Conservation (phyloP, 192 early-diverging fungal species). For the Coemansia sp. region DNA sequence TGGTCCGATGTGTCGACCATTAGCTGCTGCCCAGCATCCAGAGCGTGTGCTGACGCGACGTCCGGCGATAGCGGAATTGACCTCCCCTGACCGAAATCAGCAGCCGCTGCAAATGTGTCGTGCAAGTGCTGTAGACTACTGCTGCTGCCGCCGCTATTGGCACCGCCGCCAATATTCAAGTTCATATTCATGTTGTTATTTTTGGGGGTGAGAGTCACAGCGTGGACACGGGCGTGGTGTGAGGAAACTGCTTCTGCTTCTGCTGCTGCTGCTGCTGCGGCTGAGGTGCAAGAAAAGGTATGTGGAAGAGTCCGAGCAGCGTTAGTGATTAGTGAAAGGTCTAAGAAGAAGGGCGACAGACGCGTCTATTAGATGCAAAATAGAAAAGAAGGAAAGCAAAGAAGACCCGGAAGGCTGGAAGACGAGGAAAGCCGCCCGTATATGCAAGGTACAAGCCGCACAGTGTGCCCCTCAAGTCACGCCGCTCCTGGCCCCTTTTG, state of each 20-base stretch:
- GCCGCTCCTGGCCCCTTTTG: neutral
- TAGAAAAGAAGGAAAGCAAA: neutral
- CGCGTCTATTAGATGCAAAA: slow-evolving; percentile 14
- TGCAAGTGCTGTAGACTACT: slow-evolving; percentile 48
- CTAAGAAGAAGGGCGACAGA: slow-evolving; percentile 2
- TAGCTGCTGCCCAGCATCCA: slow-evolving; percentile 47
- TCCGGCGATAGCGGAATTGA: slow-evolving; percentile 52
- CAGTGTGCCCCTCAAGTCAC: slow-evolving; percentile 8
- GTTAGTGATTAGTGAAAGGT: neutral
- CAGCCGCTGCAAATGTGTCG: slow-evolving; percentile 27
- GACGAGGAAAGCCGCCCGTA: slow-evolving; percentile 2
- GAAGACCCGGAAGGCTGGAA: slow-evolving; percentile 6
- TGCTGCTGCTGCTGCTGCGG: neutral
- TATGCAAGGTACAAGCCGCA: neutral
- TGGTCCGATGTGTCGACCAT: slow-evolving; percentile 54
- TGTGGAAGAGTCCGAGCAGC: neutral
- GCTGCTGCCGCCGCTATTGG: slow-evolving; percentile 20
- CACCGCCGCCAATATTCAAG: slow-evolving; percentile 16
- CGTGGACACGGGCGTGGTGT: neutral
- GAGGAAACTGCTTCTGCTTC: neutral
- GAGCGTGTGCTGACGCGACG: slow-evolving; percentile 24
- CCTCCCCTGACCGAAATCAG: slow-evolving; percentile 36
- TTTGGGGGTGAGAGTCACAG: neutral
- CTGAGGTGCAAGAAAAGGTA: neutral
- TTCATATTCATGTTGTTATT: slow-evolving; percentile 29